phyloP scores from a whole-genome alignment of 306 rosid genomes.

The Rosa persica region DNA sequence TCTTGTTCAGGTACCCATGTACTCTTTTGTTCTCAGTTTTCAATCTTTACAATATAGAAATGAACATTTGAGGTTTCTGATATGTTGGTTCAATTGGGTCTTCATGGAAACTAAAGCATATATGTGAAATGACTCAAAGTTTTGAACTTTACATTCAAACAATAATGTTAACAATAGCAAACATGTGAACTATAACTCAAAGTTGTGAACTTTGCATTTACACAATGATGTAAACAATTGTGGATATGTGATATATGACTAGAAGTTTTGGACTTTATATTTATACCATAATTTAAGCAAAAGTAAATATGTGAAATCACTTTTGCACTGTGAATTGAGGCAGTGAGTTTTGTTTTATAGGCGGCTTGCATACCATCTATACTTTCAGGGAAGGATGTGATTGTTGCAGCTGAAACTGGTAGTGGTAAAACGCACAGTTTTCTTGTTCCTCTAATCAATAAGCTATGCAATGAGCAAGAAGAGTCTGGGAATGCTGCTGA shows the following conservation, averaged over 20 bases:
- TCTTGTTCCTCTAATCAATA: slow-evolving; percentile 71
- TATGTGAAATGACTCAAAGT: not conserved
- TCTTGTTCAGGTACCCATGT: slow-evolving; percentile 57
- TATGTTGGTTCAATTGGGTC: slow-evolving; percentile 9
- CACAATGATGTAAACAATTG: not conserved
- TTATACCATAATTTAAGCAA: not conserved
- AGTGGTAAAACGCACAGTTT: slow-evolving; percentile 93
- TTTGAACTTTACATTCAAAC: not conserved
- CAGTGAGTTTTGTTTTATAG: slow-evolving; percentile 43
- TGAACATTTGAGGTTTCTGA: not conserved
- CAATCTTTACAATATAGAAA: not conserved
- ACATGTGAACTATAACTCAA: not conserved
- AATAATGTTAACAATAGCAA: not conserved
- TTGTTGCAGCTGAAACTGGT: slow-evolving; percentile 96
- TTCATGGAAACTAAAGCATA: not conserved
- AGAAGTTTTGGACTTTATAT: not conserved
- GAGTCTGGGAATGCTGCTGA: slow-evolving; percentile 30
- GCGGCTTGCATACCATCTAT: slow-evolving; percentile 85
- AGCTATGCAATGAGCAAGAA: slow-evolving; percentile 37
- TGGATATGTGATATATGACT: not conserved
- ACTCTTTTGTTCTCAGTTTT: not conserved
- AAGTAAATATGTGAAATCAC: not conserved
- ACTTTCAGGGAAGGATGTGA: slow-evolving; percentile 74
- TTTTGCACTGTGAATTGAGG: slow-evolving; percentile 1
- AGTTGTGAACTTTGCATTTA: not conserved